Conservation (phyloP, 2,329 filamentous ascomycete species). For the Paraphoma sp. region DNA sequence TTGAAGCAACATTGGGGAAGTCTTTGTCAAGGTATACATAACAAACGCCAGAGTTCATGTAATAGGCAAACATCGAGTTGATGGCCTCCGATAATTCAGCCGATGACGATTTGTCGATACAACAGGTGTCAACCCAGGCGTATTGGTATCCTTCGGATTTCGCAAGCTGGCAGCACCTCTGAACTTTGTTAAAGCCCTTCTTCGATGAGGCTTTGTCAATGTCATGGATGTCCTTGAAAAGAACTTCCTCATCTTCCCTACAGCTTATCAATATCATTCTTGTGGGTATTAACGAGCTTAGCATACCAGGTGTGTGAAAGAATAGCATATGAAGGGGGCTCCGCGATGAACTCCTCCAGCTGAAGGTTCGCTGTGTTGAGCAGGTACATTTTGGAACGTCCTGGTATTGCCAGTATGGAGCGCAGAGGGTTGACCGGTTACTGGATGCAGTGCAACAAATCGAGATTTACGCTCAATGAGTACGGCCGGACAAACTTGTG, state of each 20-base stretch:
- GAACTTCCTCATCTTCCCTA: background rate
- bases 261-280: background rate
- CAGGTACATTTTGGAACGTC: background rate
- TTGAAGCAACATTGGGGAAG: background rate
- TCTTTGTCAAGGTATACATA: background rate
- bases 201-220: background rate
- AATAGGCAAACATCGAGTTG: background rate
- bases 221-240: background rate
- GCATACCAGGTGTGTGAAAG: background rate
- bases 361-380: background rate
- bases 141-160: background rate
- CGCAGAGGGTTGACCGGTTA: no score
- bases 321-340: background rate
- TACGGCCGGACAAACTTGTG: no score
- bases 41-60: background rate
- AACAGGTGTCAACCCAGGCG: background rate
- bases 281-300: background rate
- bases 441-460: no score
- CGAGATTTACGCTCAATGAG: no score
- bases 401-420: background rate
- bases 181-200: background rate
- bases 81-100: background rate
- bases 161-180: background rate
- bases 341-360: background rate
- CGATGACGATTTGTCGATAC: background rate